Base-by-base conservation (phyloP, 257 asterid genomes). In the Solanum dulcamara region DNA sequence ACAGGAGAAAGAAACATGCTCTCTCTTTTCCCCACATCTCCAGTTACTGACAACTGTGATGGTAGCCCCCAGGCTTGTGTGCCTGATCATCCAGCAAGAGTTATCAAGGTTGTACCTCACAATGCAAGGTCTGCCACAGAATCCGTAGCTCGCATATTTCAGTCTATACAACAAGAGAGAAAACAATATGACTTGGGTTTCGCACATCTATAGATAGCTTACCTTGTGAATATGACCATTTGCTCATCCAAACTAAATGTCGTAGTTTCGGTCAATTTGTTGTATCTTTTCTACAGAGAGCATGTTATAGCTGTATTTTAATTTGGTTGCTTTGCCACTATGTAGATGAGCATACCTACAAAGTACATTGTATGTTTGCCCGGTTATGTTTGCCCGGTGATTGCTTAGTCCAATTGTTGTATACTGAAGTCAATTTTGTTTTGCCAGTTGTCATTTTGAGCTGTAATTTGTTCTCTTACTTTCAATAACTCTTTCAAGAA, bases 81-180 rank as follows among this genome's bases (percentile, higher is more conserved):
- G 57, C 85, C 87, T 2, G 88, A 85, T 62, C 83, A 84, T 24
- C 86, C 91, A 8, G 50, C 87, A 18, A 90, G 86, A 82, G 97
- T 93, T 75, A 95, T 96, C 87, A 92, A 86, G 86, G 99, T 93
- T 5, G 94, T 96, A 32, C 97, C 99, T 12, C 98, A 85, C 62
- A 93, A 94, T 79, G 92, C 95, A 22, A 60, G 89, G 42, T 90
- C 93, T 42, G 98, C 98, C 1, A 92, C 95, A 14, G 98, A 91
- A 87, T 94, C 97, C 14, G 98, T 92, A 22, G 99, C 97, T 33
- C 93, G 98, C 32, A 94, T 96, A 48, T 95, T 96, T 79, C 91
- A 81, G 86, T 93, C 98, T 17, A 96, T 96, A 84, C 98, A 93
- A 87, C 93, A 92, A 88, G 99, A 95, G 88, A 92, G 99, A 85